Evolutionary conservation across 2,329 filamentous ascomycete species (phyloP).

Genomic region (Phaeosphaeriaceae sp.): DNA sequence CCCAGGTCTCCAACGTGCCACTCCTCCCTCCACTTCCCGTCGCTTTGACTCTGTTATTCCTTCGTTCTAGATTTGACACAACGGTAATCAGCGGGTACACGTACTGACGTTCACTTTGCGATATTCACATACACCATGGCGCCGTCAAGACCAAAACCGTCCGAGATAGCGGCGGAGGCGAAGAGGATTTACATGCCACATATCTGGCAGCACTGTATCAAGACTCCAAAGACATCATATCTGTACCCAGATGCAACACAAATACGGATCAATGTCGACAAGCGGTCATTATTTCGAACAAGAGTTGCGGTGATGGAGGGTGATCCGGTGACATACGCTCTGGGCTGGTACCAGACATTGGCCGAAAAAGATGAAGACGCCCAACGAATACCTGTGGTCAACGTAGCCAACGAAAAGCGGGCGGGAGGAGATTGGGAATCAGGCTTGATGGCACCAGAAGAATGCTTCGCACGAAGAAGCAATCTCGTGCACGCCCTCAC

Average conservation of each 20-base stretch:
- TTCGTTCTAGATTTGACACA: slow-evolving; percentile 15
- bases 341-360: slow-evolving; percentile 62
- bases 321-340: slow-evolving; percentile 60
- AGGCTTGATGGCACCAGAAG: slow-evolving; percentile 69
- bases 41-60: slow-evolving; percentile 11
- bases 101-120: background rate
- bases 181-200: slow-evolving; percentile 74
- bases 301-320: slow-evolving; percentile 56
- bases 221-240: slow-evolving; percentile 66
- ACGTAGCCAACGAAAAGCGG: slow-evolving; percentile 77
- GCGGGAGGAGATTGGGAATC: slow-evolving; percentile 84
- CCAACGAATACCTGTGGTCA: slow-evolving; percentile 70
- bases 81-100: background rate
- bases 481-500: slow-evolving; percentile 74
- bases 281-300: slow-evolving; percentile 52
- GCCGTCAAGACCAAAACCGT: slow-evolving; percentile 67
- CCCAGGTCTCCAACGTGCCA: slow-evolving; percentile 15
- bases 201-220: slow-evolving; percentile 64
- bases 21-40: slow-evolving; percentile 15
- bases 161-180: slow-evolving; percentile 77
- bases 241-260: slow-evolving; percentile 57
- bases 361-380: slow-evolving; percentile 35
- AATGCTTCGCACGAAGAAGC: slow-evolving; percentile 77
- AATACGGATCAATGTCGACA: slow-evolving; percentile 55
- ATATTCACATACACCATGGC: slow-evolving; percentile 56